These are phyloP conservation scores for Babesia caballi DNA, from an alignment of 169 alveolate genomes.

Conservation along the genomic window DNA sequence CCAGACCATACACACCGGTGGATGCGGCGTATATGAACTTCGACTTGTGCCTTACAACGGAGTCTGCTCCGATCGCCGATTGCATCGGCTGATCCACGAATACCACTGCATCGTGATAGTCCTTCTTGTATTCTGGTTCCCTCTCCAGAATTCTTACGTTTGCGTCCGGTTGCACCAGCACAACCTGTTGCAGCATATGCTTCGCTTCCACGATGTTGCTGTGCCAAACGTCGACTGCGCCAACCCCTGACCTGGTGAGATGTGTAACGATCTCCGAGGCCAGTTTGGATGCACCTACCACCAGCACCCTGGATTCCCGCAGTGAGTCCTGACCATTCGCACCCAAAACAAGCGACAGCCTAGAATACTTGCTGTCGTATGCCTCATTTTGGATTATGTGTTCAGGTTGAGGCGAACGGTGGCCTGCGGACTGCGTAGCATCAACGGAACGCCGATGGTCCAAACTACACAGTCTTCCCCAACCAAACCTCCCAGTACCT, in stretches of 20 bases:
- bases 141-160: slow-evolving; percentile 24
- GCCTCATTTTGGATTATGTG: neutral
- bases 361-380: slow-evolving; percentile 11
- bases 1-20: slow-evolving; percentile 46
- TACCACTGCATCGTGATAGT: slow-evolving; percentile 11
- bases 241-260: slow-evolving; percentile 49
- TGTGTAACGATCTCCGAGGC: slow-evolving; percentile 49
- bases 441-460: neutral
- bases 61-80: slow-evolving; percentile 25
- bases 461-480: neutral
- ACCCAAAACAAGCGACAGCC: slow-evolving; percentile 44
- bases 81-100: slow-evolving; percentile 33
- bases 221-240: slow-evolving; percentile 30
- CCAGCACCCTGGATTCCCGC: slow-evolving; percentile 38
- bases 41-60: neutral
- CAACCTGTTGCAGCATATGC: neutral
- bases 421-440: neutral
- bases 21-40: slow-evolving; percentile 32
- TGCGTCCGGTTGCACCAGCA: slow-evolving; percentile 28
- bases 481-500: neutral
- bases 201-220: neutral
- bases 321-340: slow-evolving; percentile 23
- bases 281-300: slow-evolving; percentile 50
- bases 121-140: slow-evolving; percentile 13
- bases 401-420: neutral